Percentiles rank a stretch among this genome's conserved stretches.
Evolutionary conservation across 148 eudicot species (phyloP).

Genomic region (Heliamphora exappendiculata): DNA sequence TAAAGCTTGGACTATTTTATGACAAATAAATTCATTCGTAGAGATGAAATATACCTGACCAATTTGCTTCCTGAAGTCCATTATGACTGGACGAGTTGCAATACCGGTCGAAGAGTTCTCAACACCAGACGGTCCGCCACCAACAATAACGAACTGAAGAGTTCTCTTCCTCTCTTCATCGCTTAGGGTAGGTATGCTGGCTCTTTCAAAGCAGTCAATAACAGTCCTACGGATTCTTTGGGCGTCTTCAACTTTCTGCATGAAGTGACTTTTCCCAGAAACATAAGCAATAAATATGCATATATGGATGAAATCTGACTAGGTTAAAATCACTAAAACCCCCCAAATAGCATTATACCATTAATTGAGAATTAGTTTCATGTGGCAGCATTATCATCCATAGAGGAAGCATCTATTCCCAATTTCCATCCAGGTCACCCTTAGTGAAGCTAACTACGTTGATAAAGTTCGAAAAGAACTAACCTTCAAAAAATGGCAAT

Average conservation of each 20-base stretch:
- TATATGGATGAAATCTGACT: not conserved
- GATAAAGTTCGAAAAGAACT: not conserved
- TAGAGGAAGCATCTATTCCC: not conserved
- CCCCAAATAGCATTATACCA: not conserved
- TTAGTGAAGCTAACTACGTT: not conserved
- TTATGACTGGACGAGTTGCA: constrained; percentile 53
- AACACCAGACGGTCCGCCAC: constrained; percentile 60
- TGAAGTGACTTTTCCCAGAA: not conserved
- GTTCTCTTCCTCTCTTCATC: constrained; percentile 43
- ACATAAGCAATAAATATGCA: not conserved
- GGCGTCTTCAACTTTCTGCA: constrained; percentile 58
- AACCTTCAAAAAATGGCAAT: constrained; percentile 34
- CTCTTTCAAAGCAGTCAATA: constrained; percentile 51
- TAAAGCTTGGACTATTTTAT: not conserved
- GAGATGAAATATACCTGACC: constrained; percentile 35
- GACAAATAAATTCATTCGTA: not conserved
- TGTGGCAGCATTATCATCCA: not conserved
- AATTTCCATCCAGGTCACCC: not conserved
- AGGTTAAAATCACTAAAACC: not conserved
- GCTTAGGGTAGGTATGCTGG: constrained; percentile 36
- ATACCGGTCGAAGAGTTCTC: constrained; percentile 63
- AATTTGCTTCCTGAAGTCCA: constrained; percentile 58
- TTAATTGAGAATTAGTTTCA: not conserved
- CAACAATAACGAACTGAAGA: constrained; percentile 50
- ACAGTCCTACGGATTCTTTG: constrained; percentile 45